phyloP scores from a whole-genome alignment of 306 rosid genomes.

The Vachellia collinsii region DNA sequence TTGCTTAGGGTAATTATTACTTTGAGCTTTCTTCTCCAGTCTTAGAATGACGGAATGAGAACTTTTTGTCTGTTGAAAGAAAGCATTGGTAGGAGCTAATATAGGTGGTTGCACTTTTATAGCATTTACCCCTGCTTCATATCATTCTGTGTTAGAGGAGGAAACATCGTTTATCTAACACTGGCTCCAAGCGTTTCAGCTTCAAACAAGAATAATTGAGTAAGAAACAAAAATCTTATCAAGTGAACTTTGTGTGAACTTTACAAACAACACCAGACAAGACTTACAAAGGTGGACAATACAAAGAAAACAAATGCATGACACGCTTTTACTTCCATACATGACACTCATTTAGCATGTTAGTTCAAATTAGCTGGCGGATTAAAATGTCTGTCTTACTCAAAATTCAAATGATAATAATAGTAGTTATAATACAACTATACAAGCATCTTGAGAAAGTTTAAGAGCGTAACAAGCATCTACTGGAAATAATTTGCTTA shows the following conservation, averaged over 20 bases:
- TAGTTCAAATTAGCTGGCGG: neutral
- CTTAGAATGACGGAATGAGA: neutral
- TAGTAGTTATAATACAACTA: neutral
- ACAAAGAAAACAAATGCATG: neutral
- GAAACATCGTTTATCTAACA: neutral
- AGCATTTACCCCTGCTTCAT: neutral
- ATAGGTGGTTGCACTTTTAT: neutral
- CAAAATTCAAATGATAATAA: neutral
- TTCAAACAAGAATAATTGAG: constrained; percentile 6
- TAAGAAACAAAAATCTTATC: neutral
- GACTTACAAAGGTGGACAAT: neutral
- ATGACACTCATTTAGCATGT: constrained; percentile 12
- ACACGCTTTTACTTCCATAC: neutral
- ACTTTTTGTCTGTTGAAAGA: no score
- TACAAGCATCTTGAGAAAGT: neutral
- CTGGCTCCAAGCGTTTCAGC: neutral
- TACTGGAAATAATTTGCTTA: neutral
- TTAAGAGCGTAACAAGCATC: neutral
- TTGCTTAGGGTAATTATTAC: neutral
- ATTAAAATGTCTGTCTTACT: constrained; percentile 1
- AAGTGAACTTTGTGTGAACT: neutral
- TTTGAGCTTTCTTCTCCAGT: constrained; percentile 22
- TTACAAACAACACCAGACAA: neutral
- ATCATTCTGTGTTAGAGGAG: neutral
- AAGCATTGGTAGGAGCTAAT: neutral